phyloP scores from a whole-genome alignment of 257 asterid species.

The Paulownia fortunei region DNA sequence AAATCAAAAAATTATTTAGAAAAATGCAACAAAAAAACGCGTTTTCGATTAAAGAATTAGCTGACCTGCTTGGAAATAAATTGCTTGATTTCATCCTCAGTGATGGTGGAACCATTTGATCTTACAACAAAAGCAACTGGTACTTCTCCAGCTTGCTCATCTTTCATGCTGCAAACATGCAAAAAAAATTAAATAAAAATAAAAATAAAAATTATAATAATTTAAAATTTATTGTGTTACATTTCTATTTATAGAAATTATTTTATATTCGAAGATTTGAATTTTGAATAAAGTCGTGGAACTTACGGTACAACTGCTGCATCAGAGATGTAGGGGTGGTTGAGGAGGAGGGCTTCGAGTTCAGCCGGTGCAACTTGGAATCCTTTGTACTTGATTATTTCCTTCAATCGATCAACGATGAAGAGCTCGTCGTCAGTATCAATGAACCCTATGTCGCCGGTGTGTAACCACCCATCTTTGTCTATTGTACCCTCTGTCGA shows the following conservation, averaged over 20 bases:
- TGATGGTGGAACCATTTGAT: constrained; percentile 56
- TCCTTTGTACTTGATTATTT: constrained; percentile 85
- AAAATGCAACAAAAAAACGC: too few relatives aligned
- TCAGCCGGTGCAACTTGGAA: constrained; percentile 97
- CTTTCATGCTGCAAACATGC: constrained; percentile 63
- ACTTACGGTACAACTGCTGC: constrained; percentile 89
- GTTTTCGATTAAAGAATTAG: too few relatives aligned
- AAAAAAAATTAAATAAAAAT: background rate
- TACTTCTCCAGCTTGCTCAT: constrained; percentile 88
- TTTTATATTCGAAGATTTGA: too few relatives aligned
- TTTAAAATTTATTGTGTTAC: background rate
- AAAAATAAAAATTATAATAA: too few relatives aligned
- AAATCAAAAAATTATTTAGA: too few relatives aligned
- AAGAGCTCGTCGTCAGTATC: constrained; percentile 87
- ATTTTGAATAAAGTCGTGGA: too few relatives aligned
- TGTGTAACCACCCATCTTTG: constrained; percentile 87
- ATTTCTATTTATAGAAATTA: background rate
- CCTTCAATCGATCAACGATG: constrained; percentile 86
- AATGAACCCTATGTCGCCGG: constrained; percentile 85
- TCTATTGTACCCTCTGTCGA: constrained; percentile 71
- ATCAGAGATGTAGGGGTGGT: constrained; percentile 70
- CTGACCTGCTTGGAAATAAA: constrained; percentile 54
- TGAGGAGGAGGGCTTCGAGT: constrained; percentile 78
- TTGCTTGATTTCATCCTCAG: constrained; percentile 83
- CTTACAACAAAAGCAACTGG: constrained; percentile 89